A percentile compares a stretch with the other conserved stretches of the same genome.
These are phyloP conservation scores for Penicillium lividum DNA, from an alignment of 495 filamentous ascomycete genomes.

Conservation along the genomic window DNA sequence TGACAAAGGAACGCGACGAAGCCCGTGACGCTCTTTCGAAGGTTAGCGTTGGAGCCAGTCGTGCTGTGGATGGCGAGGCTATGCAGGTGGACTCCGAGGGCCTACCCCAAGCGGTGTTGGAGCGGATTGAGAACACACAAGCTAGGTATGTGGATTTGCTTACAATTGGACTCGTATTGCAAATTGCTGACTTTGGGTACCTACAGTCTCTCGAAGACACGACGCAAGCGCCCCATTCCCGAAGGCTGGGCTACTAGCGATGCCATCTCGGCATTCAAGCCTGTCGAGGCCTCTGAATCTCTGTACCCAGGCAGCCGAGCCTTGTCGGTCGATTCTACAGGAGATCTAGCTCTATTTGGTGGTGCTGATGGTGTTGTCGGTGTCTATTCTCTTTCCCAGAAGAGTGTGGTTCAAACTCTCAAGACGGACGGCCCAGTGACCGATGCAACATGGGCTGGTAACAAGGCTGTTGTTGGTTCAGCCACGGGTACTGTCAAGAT, in stretches of 20 bases:
- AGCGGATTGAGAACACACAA: constrained; percentile 76
- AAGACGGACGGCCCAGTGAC: constrained; percentile 70
- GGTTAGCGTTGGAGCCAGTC: constrained; percentile 66
- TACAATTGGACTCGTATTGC: constrained; percentile 2
- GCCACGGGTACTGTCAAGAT: constrained; percentile 76
- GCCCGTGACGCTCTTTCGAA: constrained; percentile 89
- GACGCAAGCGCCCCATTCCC: constrained; percentile 85
- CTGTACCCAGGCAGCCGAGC: constrained; percentile 64
- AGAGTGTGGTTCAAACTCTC: constrained; percentile 66
- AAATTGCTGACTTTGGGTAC: constrained; percentile 3
- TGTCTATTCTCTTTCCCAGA: constrained; percentile 74
- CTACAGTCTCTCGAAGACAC: constrained; percentile 73
- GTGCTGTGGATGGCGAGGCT: constrained; percentile 65
- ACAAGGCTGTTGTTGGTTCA: constrained; percentile 69
- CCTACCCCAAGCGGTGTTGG: constrained; percentile 69
- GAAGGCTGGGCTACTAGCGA: constrained; percentile 81
- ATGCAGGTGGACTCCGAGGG: constrained; percentile 86
- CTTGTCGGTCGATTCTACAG: constrained; percentile 64
- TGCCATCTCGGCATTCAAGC: constrained; percentile 65
- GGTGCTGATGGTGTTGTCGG: constrained; percentile 75
- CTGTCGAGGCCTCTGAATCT: constrained; percentile 58
- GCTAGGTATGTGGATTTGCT: constrained; percentile 59
- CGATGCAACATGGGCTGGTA: constrained; percentile 76
- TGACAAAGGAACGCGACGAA: constrained; percentile 89
- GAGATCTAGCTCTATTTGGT: constrained; percentile 74